phyloP scores from a whole-genome alignment of 352 stramenopile genomes.

The Globisporangium alternatum region DNA sequence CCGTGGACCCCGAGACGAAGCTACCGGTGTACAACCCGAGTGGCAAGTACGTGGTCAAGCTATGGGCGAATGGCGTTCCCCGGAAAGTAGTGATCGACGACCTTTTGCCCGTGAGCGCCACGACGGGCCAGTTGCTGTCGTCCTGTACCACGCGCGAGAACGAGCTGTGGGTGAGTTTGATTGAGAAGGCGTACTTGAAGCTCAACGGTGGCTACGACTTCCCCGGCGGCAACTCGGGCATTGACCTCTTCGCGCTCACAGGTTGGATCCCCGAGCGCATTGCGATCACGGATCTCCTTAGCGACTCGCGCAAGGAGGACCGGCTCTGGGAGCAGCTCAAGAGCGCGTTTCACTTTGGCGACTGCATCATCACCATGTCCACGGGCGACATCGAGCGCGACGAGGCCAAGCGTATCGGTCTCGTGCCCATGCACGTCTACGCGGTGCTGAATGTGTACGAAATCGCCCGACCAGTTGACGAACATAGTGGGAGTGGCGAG shows the following conservation, averaged over 20 bases:
- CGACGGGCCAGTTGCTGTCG: constrained; percentile 71
- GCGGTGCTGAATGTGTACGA: constrained; percentile 93
- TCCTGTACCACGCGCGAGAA: constrained; percentile 80
- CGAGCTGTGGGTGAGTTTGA: constrained; percentile 92
- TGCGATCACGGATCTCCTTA: constrained; percentile 42
- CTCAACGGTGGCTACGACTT: constrained; percentile 97
- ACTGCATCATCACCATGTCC: constrained; percentile 97
- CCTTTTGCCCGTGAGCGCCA: constrained; percentile 84
- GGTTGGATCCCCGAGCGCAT: constrained; percentile 98
- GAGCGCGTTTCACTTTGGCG: constrained; percentile 92
- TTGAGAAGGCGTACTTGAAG: constrained; percentile 99
- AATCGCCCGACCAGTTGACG: constrained; percentile 28
- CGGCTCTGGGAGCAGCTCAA: constrained; percentile 90
- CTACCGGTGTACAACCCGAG: constrained; percentile 85
- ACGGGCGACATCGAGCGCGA: constrained; percentile 81
- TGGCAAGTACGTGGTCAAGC: constrained; percentile 96
- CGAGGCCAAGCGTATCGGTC: constrained; percentile 81
- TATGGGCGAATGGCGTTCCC: constrained; percentile 95
- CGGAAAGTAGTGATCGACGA: constrained; percentile 96
- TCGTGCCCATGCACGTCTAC: constrained; percentile 97
- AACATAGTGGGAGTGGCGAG: constrained; percentile 6
- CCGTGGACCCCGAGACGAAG: constrained; percentile 73
- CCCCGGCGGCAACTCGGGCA: constrained; percentile 94
- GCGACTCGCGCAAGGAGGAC: constrained; percentile 29
- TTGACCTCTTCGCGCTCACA: constrained; percentile 98